Evolutionary conservation across 1,284 basidiomycete genomes (phyloP), one percentile per base, ranked within the genome.

Genomic region (Abortiporus biennis): DNA sequence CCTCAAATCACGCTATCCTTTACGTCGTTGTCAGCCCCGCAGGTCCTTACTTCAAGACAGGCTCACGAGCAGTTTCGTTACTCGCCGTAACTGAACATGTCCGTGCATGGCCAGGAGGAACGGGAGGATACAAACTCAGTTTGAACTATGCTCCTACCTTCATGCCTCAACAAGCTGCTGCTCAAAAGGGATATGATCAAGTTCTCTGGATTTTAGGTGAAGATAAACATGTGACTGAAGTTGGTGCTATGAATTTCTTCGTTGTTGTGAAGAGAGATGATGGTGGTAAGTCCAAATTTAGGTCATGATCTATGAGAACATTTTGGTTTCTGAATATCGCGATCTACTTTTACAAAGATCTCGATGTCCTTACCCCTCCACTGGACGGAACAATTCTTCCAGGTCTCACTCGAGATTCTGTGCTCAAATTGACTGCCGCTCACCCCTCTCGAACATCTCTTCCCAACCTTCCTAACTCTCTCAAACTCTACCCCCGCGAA

Each of bases 51-150:
- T 90, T 87, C 69, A 67, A 72, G 38, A 69, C 69, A 15, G 74
- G 71, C 8, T 71, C 72, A 20, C 79, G 76, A 54, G 75, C 81
- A 1, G 71, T 92, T 38, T 77, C 82, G 1, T 66, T 93, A 8
- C 76, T 88, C 41, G 87, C 84, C 1, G 76, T 84, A 9, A 64
- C 67, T 16, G 73, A 82, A 36, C 72, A 69, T 48, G 85, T 90
- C 3, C 78, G 91, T 33, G 74, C 90, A 0, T 92, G 88, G 87
- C 90, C 89, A 0, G 89, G 89, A 34, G 87, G 81, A 5, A 84
- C 80, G 0, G 84, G 84, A 16, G 74, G 65, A 0, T 65, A 72
- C 64, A 85, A 85, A 59, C 62, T 86, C n/a, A 75, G 75, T 0
- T 52, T 76, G 13, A 91, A 90, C 65, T 90, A 89, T 54, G 67